Percentiles rank a stretch among this genome's conserved stretches.
phyloP scores from a whole-genome alignment of 2,329 filamentous ascomycete species.

The Cordyceps javanica region DNA sequence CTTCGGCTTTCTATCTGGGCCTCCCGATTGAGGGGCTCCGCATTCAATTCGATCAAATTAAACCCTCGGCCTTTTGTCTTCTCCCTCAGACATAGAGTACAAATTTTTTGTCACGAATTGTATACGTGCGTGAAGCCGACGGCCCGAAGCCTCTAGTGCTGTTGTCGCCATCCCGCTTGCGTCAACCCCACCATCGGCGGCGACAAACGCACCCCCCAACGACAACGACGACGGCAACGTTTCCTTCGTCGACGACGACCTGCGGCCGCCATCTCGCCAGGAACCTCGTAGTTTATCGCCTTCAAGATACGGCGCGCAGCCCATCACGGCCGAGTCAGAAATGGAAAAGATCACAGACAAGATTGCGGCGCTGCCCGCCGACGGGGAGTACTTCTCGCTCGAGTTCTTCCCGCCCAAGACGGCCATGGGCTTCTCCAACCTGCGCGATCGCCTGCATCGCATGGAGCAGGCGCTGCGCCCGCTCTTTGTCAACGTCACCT shows the following conservation, averaged over 20 bases:
- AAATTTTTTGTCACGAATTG: not conserved
- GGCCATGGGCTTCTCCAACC: constrained; percentile 87
- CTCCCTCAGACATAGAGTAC: not conserved
- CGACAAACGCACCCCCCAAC: not conserved
- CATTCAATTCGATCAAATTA: not conserved
- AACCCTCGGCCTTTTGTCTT: not conserved
- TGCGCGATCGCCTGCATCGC: constrained; percentile 85
- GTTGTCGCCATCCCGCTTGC: not conserved
- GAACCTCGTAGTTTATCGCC: not conserved
- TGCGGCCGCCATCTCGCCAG: not conserved
- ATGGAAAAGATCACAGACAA: constrained; percentile 94
- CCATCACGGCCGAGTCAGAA: not conserved
- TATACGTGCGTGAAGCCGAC: not conserved
- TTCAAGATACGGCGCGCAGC: not conserved
- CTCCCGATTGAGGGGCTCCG: constrained; percentile 5
- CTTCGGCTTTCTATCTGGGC: constrained; percentile 12
- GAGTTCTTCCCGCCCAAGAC: constrained; percentile 99
- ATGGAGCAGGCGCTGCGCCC: constrained; percentile 90
- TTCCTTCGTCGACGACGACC: not conserved
- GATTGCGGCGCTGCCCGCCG: constrained; percentile 79
- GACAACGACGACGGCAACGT: constrained; percentile 1
- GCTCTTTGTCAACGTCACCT: constrained; percentile 94
- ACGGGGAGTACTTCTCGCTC: constrained; percentile 85
- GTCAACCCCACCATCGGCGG: constrained; percentile 6
- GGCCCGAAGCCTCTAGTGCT: not conserved